Evolutionary conservation across 371 early-diverging fungal genomes (phyloP), one percentile per base, ranked within the genome.

Genomic region (Smittium culicis): DNA sequence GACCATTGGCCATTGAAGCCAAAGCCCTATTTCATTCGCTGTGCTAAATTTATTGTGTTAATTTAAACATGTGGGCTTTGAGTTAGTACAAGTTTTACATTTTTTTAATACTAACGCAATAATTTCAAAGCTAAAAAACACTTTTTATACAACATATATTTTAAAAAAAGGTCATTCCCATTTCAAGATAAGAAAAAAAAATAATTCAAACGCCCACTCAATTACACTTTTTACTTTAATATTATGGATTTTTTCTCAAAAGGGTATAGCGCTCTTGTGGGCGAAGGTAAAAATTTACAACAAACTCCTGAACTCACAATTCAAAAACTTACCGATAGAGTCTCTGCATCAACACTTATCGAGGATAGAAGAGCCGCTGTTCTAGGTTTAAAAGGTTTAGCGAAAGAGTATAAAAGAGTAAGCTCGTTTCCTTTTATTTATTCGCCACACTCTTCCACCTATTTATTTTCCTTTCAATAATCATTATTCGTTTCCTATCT

Each of bases 311-410:
- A 83, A 61, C 90, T 91, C 67, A 91, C 93, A 16, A 85, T 95
- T 72, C 88, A 87, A 69, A 86, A 84, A 68, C 80, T 96, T 58
- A 87, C 88, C 34, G 94, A 93, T 72, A 84, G 94, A 60, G 85
- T 91, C 31, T 82, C 81, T 66, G 85, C 90, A 56, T 85, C 91
- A 1, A 90, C 91, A 3, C 79, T 92, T 29, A 71, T 91, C 30
- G 94, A 96, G 72, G 96, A 97, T 77, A 77, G 91, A 64, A 78
- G 94, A 56, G 91, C 93, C 1, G 91, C 91, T 3, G 90, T 93
- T 2, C 80, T 88, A 33, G 87, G 88, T 3, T 77, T 97, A 58
- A 92, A 91, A 69, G 92, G 91, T 0, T 82, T 95, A 35, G 83
- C 90, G 8, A 76, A 89, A 57, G 92, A 96, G 54, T 88, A 85